Base-by-base conservation (phyloP, 352 stramenopile genomes). In the Pythium folliculosum region DNA sequence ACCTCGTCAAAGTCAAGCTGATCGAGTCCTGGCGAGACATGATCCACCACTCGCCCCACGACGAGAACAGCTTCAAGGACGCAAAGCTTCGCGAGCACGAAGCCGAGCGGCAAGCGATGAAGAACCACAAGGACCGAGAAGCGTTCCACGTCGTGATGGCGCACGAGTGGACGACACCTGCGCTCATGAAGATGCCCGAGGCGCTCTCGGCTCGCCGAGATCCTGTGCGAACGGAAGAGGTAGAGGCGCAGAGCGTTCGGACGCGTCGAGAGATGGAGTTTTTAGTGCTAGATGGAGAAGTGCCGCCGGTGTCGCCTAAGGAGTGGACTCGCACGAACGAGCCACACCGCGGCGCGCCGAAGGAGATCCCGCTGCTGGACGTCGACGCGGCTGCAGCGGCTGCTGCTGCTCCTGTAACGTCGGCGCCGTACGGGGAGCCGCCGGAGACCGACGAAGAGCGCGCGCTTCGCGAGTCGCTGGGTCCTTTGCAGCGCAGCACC, bases 11-110 rank as follows among this genome's bases (percentile, higher is more conserved):
- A 69, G 65, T 95, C 62, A 90, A 93, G 64, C 63, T 94, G 17
- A 95, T 95, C 43, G 87, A 95, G 66, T 95, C 87, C 21, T 95
- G 87, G 87, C 78, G 87, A 21, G 87, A 95, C 50, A 76, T 90
- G 61, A 79, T 94, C 44, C 72, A 86, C 27, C 72, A 88, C 49
- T 75, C 86, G 17, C 69, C 78, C 2, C 80, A 88, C 60, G 86
- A 94, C 12, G 78, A 90, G 53, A 84, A 77, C 52, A 88, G 51
- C 23, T 95, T 95, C 62, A 86, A 86, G 43, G 84, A 92, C 58
- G 87, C 87, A 27, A 95, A 94, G 70, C 76, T 95, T 54, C 87
- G 87, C 17, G 87, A 95, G 56, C 87, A 95, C 51, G 87, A 87
- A 23, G 84, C 89, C 43, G 87, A 95, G 51, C 81, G 84, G 0